A percentile compares a stretch with the other conserved stretches of the same genome.
Evolutionary conservation across 1,139 yeast genomes (phyloP).

Genomic region (Pichia sp.): DNA sequence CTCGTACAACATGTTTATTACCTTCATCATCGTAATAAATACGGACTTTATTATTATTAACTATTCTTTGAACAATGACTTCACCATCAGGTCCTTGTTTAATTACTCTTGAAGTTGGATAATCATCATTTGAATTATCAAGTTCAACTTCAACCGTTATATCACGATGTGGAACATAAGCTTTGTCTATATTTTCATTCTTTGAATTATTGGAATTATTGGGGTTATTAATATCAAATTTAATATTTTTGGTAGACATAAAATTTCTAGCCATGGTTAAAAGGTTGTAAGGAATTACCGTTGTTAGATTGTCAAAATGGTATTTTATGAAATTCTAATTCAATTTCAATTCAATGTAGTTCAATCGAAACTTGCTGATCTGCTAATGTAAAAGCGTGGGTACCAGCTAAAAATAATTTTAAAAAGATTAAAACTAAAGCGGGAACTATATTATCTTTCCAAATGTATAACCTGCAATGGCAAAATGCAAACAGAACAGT

Average conservation of each 20-base stretch:
- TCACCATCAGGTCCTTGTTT: constrained; percentile 71
- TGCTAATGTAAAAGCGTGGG: no score
- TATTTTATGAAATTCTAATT: neutral
- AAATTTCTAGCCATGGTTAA: constrained; percentile 24
- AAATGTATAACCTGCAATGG: neutral
- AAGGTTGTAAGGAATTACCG: neutral
- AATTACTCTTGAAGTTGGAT: constrained; percentile 67
- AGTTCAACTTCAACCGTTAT: constrained; percentile 36
- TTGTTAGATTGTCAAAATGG: neutral
- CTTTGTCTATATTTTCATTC: constrained; percentile 1
- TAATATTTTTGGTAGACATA: constrained; percentile 51
- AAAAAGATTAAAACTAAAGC: no score
- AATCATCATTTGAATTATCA: constrained; percentile 53
- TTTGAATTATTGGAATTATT: constrained; percentile 23
- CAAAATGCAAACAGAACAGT: neutral
- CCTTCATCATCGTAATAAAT: constrained; percentile 10
- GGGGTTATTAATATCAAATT: constrained; percentile 44
- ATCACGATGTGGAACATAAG: constrained; percentile 17
- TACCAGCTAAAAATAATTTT: neutral
- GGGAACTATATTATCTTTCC: no score
- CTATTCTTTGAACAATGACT: constrained; percentile 51
- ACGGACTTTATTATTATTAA: constrained; percentile 27
- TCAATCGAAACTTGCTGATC: neutral
- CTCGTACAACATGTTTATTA: neutral
- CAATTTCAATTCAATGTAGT: no score